Conservation (phyloP, 148 eudicot genomes). For the Camellia japonica region DNA sequence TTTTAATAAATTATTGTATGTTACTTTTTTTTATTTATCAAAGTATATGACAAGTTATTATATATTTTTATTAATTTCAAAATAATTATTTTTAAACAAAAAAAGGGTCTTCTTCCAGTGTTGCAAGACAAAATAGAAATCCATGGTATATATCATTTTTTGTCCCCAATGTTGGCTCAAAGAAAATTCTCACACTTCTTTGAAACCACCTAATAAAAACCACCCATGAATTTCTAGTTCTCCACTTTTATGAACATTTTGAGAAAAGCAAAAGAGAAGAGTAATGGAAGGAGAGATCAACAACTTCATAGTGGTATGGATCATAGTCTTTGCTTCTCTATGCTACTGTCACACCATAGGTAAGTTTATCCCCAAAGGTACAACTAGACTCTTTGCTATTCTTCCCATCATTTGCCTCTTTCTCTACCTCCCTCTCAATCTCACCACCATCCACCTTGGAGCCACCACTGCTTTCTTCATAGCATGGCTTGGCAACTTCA, state of each 20-base stretch:
- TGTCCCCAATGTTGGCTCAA: no score
- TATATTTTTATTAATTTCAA: no score
- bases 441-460: conserved; percentile 34
- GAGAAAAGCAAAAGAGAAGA: conserved; percentile 12
- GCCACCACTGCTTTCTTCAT: conserved; percentile 32
- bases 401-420: conserved; percentile 33
- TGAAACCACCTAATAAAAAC: background rate
- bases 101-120: no score
- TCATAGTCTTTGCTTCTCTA: conserved; percentile 14
- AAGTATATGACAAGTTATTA: no score
- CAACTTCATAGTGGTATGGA: conserved; percentile 36
- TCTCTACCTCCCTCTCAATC: conserved; percentile 33
- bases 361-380: conserved; percentile 28
- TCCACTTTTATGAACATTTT: background rate
- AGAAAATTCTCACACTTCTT: no score
- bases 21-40: no score
- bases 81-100: no score
- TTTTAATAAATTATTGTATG: no score
- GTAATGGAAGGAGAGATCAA: conserved; percentile 33
- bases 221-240: background rate
- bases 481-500: conserved; percentile 54
- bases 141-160: no score
- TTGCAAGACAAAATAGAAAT: no score
- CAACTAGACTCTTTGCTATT: conserved; percentile 25
- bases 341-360: conserved; percentile 27